Conservation (phyloP, 1,284 basidiomycete species). For the Melampsora americana region DNA sequence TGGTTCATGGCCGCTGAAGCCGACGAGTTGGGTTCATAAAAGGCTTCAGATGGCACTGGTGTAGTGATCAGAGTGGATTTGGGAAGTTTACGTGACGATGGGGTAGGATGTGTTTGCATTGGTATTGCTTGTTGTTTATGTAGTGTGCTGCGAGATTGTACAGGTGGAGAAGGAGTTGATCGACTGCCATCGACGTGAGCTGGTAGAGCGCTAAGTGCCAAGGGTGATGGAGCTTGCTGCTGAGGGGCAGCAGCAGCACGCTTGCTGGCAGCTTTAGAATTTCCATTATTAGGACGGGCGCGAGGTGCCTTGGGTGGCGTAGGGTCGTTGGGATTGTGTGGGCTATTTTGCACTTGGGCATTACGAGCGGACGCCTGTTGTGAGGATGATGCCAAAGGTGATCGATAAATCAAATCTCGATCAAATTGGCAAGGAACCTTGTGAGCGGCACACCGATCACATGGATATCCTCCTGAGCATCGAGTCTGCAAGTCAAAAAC, state of each 20-base stretch:
- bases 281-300: conserved; percentile 7
- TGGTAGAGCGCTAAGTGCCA: neutral
- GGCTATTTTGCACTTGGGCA: conserved; percentile 20
- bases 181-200: neutral
- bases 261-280: conserved; percentile 14
- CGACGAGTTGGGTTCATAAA: neutral
- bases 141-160: neutral
- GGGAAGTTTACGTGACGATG: too few species aligned
- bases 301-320: conserved; percentile 18
- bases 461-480: conserved; percentile 43
- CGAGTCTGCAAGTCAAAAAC: conserved; percentile 18
- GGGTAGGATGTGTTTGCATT: neutral
- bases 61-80: conserved; percentile 18
- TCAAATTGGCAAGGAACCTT: conserved; percentile 44
- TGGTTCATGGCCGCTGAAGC: conserved; percentile 7
- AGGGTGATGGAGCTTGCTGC: conserved; percentile 4
- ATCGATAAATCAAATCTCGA: conserved; percentile 41
- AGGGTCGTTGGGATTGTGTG: neutral
- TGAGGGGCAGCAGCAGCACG: neutral
- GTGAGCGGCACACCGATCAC: conserved; percentile 44
- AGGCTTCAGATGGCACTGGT: conserved; percentile 15
- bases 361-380: conserved; percentile 39
- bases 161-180: conserved; percentile 8
- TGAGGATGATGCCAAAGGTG: conserved; percentile 40
- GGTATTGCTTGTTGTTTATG: neutral